phyloP scores from a whole-genome alignment of 1,139 yeast genomes.

The Geotrichum restrictum region DNA sequence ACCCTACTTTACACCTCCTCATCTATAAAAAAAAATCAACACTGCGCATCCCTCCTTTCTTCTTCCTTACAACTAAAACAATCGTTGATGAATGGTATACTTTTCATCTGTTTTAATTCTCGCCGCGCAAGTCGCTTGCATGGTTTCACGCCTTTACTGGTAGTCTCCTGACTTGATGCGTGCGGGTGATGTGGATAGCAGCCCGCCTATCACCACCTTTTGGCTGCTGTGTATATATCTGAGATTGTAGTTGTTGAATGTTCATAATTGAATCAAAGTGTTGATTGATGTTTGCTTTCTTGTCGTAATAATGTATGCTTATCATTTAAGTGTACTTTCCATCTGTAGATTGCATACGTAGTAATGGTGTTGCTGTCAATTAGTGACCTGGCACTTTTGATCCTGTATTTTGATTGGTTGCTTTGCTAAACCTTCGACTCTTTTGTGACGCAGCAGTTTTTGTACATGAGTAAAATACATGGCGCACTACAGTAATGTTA shows the following conservation, averaged over 20 bases:
- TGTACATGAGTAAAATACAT: no score
- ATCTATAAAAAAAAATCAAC: neutral
- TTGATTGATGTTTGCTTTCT: neutral
- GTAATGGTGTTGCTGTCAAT: no score
- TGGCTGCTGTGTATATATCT: conserved; percentile 18
- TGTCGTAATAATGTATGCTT: neutral
- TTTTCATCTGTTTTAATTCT: conserved; percentile 18
- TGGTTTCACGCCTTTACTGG: neutral
- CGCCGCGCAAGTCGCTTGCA: conserved; percentile 15
- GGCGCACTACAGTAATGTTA: no score
- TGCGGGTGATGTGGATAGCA: conserved; percentile 20
- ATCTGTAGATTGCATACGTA: no score
- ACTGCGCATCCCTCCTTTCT: neutral
- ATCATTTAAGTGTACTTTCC: neutral
- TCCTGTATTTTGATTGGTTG: no score
- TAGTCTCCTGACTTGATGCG: conserved; percentile 11
- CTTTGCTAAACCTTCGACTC: no score
- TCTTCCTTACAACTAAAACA: conserved; percentile 18
- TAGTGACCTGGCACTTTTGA: no score
- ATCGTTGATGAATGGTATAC: conserved; percentile 19
- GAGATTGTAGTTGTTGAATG: conserved; percentile 13
- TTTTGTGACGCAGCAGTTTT: no score
- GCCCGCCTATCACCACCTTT: conserved; percentile 20
- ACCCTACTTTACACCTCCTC: neutral
- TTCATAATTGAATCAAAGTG: no score